Conservation (phyloP, 23 red algal species). For the Gracilariopsis chorda region DNA sequence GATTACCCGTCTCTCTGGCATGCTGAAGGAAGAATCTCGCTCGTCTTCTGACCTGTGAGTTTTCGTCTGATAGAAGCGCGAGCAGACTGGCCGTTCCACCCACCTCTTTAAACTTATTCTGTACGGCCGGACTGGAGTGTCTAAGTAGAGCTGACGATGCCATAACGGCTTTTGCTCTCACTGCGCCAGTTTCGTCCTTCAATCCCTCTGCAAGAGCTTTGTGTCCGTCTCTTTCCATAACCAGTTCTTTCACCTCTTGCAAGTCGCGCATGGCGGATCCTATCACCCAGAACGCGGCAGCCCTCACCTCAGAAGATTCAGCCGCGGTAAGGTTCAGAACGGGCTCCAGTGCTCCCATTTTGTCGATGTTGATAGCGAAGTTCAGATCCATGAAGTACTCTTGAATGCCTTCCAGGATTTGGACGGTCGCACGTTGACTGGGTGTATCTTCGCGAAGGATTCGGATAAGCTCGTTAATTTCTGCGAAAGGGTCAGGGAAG, state of each 20-base stretch:
- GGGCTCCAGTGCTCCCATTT: conserved; percentile 64
- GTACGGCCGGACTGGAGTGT: background rate
- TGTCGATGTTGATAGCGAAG: conserved; percentile 75
- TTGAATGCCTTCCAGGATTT: conserved; percentile 47
- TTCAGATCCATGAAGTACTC: conserved; percentile 75
- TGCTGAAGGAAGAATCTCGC: conserved; percentile 66
- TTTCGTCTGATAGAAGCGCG: conserved; percentile 7
- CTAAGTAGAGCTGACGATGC: conserved; percentile 59
- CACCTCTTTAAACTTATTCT: background rate
- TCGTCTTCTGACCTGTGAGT: conserved; percentile 16
- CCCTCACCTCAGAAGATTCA: conserved; percentile 31
- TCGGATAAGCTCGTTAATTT: conserved; percentile 28
- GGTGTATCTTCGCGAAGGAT: conserved; percentile 18
- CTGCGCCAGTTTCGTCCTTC: background rate
- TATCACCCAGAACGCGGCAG: conserved; percentile 70
- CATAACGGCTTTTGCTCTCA: conserved; percentile 67
- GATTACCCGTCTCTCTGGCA: conserved; percentile 39
- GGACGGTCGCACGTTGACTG: background rate
- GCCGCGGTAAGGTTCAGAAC: conserved; percentile 7
- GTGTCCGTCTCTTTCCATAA: conserved; percentile 45
- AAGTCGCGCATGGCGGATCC: conserved; percentile 73
- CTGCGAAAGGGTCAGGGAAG: conserved; percentile 64
- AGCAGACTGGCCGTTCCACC: conserved; percentile 30
- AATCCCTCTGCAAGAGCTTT: conserved; percentile 30
- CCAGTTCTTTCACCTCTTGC: conserved; percentile 35